Percentiles rank a stretch among this genome's conserved stretches.
These are phyloP conservation scores for Suillus luteus DNA, from an alignment of 768 basidiomycete genomes.

Conservation along the genomic window DNA sequence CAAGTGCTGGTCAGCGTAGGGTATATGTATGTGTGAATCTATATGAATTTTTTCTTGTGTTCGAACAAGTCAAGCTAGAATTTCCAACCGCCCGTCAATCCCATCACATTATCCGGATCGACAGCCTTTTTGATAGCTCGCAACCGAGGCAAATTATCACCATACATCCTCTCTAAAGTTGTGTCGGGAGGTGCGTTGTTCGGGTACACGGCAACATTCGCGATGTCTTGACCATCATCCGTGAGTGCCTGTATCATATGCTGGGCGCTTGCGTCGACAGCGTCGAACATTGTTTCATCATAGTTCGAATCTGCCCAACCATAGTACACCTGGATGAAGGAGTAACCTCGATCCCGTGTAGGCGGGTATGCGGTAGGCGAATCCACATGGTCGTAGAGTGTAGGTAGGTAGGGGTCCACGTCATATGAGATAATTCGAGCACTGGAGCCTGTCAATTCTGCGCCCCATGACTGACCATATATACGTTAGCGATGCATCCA, in stretches of 20 bases:
- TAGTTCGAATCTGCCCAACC: background rate
- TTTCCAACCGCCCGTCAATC: background rate
- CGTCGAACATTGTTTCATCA: background rate
- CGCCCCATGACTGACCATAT: background rate
- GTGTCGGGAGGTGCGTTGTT: background rate
- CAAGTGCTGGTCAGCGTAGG: background rate
- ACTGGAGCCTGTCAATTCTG: background rate
- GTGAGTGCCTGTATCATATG: background rate
- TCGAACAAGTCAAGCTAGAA: background rate
- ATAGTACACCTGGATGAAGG: background rate
- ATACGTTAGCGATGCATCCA: background rate
- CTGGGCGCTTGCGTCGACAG: background rate
- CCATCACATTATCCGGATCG: background rate
- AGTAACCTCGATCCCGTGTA: slow-evolving; percentile 23
- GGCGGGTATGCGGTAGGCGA: slow-evolving; percentile 47
- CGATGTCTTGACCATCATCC: background rate
- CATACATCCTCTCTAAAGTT: background rate
- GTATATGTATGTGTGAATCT: background rate
- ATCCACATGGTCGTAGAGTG: slow-evolving; percentile 38
- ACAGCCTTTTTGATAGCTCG: background rate
- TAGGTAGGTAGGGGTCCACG: slow-evolving; percentile 51
- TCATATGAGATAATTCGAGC: slow-evolving; percentile 18
- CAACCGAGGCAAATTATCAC: background rate
- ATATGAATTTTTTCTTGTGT: background rate
- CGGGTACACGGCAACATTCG: background rate